Percentiles rank a stretch among this genome's conserved stretches.
Conservation (phyloP, 306 rosid genomes). For the Begonia fuchsioides region DNA sequence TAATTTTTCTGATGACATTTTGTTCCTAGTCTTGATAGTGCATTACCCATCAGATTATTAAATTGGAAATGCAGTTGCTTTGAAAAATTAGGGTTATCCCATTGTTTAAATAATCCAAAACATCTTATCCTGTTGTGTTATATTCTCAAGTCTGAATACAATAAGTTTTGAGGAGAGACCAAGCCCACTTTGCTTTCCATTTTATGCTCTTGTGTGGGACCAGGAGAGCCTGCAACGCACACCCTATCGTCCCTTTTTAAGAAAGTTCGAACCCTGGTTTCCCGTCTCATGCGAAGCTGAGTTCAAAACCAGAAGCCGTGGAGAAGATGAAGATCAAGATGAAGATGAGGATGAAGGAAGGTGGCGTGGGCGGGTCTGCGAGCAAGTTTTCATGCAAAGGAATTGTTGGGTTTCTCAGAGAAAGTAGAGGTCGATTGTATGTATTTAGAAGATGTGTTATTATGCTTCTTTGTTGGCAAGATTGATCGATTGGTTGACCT, state of each 20-base stretch:
- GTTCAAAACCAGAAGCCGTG: not conserved
- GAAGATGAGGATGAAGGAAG: conserved; percentile 1
- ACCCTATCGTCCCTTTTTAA: not conserved
- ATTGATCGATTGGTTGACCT: not conserved
- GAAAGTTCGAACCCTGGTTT: not conserved
- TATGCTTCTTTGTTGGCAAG: conserved; percentile 7
- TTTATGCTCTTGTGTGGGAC: not conserved
- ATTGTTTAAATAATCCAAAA: too few relatives aligned
- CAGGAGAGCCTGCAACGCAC: not conserved
- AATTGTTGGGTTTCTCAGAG: not conserved
- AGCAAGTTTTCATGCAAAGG: conserved; percentile 6
- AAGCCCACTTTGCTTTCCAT: too few relatives aligned
- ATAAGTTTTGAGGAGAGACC: too few relatives aligned
- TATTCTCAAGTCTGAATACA: too few relatives aligned
- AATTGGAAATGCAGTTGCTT: too few relatives aligned
- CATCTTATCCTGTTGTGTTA: too few relatives aligned
- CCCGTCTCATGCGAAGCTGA: not conserved
- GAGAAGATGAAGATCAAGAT: not conserved
- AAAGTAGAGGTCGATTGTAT: conserved; percentile 8
- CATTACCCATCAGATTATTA: too few relatives aligned
- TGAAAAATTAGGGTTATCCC: too few relatives aligned
- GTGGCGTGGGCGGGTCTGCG: not conserved
- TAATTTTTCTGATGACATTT: too few relatives aligned
- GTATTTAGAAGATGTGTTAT: conserved; percentile 7
- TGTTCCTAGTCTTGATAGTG: too few relatives aligned